Percentiles rank a stretch among this genome's conserved stretches.
These are phyloP conservation scores for Stephanodiscus triporus DNA, from an alignment of 108 stramenopile species.

Conservation along the genomic window DNA sequence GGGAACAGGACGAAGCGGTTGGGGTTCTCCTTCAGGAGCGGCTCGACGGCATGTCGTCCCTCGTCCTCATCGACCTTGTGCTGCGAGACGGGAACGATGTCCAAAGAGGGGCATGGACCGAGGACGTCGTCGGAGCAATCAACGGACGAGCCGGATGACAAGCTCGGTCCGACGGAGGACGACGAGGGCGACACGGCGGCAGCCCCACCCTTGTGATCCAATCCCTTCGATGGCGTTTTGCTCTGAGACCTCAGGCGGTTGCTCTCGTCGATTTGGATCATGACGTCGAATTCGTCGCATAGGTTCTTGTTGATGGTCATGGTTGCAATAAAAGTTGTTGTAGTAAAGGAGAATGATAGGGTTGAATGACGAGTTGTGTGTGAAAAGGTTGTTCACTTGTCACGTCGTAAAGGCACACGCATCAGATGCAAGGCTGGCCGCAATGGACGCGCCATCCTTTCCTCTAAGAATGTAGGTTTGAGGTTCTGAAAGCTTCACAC, in stretches of 20 bases:
- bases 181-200: conserved; percentile 20
- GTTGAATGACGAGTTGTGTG: background rate
- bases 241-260: conserved; percentile 13
- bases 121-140: conserved; percentile 26
- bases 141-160: conserved; percentile 8
- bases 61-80: conserved; percentile 72
- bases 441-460: background rate
- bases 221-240: conserved; percentile 32
- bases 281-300: conserved; percentile 32
- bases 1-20: conserved; percentile 98
- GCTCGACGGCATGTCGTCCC: conserved; percentile 58
- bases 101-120: conserved; percentile 19
- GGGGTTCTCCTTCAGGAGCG: conserved; percentile 85
- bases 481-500: background rate
- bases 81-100: conserved; percentile 50
- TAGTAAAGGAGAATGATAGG: background rate
- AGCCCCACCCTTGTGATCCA: conserved; percentile 6
- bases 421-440: no score
- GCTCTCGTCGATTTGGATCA: conserved; percentile 34
- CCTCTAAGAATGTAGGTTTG: no score
- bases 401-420: background rate
- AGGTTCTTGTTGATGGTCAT: conserved; percentile 35
- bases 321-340: conserved; percentile 9
- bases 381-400: background rate
- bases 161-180: conserved; percentile 3